Evolutionary conservation across 768 basidiomycete species (phyloP), one percentile per base, ranked within the genome.

Genomic region (Termitomyces sp.): DNA sequence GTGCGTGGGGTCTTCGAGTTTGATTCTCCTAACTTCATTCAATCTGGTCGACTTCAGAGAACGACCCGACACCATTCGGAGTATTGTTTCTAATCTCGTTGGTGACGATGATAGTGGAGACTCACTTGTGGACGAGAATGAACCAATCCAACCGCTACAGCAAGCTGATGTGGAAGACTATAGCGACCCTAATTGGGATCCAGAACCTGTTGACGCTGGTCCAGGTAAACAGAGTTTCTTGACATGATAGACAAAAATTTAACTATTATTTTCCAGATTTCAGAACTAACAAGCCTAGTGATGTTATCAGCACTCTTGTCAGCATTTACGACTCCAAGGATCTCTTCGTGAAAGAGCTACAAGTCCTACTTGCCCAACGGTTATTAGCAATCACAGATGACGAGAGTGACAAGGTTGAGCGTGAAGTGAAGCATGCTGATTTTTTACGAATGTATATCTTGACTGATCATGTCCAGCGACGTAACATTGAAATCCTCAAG

Each of bases 251-350:
- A 19, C 8, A 0, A 3, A 38, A 17, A 10, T 15, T 28, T 40
- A 21, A 46, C 5, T 12, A 19, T 9, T 15, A 2, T 14, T 30
- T 43, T 50, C 12, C 49, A 94, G 96, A 94, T 61, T 99, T 97
- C 74, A 81, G 94, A 37, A 84, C 91, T 1, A 94, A 89, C 66
- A 94, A 91, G 67, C 85, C 91, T 0, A 90, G 90, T 63, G 97
- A 98, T 65, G 86, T 98, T 59, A 88, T 98, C 65, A 95, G 92
- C 68, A 96, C 96, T 0, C 84, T 98, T 1, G 94, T 98, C 62
- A 94, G 91, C 68, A 98, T 98, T 62, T 98, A 98, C 64, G 94
- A 98, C 67, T 95, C 95, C 2, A 91, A 94, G 66, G 97, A 98
- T 62, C 81, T 98, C 9, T 98, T 99, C 64, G 83, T 98, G 63